A percentile compares a stretch with the other conserved stretches of the same genome.
Conservation (phyloP, 2,329 filamentous ascomycete genomes). For the Calonectria hawksworthii region DNA sequence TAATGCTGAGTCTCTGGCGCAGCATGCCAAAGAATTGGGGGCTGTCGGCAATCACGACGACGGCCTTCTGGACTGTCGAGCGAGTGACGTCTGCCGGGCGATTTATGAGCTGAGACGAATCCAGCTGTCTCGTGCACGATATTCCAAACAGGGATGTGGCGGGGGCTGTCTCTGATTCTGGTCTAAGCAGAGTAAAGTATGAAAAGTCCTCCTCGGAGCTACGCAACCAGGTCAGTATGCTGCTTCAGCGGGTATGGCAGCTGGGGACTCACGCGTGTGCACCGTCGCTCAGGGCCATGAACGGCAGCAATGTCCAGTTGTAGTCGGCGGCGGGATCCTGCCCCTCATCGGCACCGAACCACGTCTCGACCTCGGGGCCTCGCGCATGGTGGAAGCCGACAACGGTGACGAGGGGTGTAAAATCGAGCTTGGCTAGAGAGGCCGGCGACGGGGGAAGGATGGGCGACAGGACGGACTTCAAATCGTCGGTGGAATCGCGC, state of each 20-base stretch:
- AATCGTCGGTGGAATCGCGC: slow-evolving; percentile 40
- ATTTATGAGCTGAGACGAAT: slow-evolving; percentile 81
- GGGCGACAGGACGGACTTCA: slow-evolving; percentile 50
- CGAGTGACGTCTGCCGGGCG: slow-evolving; percentile 92
- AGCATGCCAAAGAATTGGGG: slow-evolving; percentile 93
- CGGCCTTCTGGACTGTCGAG: slow-evolving; percentile 97
- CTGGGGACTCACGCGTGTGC: slow-evolving; percentile 82
- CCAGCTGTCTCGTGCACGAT: slow-evolving; percentile 92
- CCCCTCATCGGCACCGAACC: slow-evolving; percentile 84
- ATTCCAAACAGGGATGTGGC: slow-evolving; percentile 94
- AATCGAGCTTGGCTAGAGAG: slow-evolving; percentile 55
- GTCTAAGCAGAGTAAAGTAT: slow-evolving; percentile 91
- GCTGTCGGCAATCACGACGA: slow-evolving; percentile 93
- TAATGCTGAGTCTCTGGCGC: slow-evolving; percentile 88
- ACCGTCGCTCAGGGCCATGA: slow-evolving; percentile 97
- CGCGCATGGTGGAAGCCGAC: slow-evolving; percentile 88
- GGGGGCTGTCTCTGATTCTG: slow-evolving; percentile 65
- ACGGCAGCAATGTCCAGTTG: slow-evolving; percentile 92
- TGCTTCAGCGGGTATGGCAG: background rate
- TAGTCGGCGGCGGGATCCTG: slow-evolving; percentile 85
- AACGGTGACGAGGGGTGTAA: slow-evolving; percentile 80
- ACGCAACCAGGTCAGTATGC: slow-evolving; percentile 30
- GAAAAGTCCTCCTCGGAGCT: slow-evolving; percentile 96
- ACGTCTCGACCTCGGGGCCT: slow-evolving; percentile 93
- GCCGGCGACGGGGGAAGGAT: slow-evolving; percentile 49